Conservation (phyloP, 768 basidiomycete species). For the Boletus sp. region DNA sequence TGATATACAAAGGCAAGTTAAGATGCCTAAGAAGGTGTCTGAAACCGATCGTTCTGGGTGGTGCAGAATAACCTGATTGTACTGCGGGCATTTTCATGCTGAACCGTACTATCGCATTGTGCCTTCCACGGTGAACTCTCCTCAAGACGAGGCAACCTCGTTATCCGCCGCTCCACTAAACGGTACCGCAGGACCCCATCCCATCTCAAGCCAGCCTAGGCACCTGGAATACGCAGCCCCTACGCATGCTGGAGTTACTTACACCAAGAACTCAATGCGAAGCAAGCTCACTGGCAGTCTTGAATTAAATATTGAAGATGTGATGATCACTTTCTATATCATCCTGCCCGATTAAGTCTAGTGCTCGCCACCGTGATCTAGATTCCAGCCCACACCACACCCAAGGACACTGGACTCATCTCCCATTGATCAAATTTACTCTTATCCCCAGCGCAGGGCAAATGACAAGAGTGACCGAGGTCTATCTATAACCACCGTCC, state of each 20-base stretch:
- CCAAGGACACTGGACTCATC: neutral
- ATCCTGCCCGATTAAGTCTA: constrained; percentile 1
- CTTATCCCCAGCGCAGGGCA: neutral
- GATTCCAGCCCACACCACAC: constrained; percentile 13
- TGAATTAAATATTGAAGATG: neutral
- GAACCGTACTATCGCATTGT: neutral
- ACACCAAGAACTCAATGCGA: neutral
- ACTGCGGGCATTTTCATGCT: neutral
- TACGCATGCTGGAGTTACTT: neutral
- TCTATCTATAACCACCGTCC: constrained; percentile 8
- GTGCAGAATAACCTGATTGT: neutral
- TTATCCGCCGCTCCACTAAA: neutral
- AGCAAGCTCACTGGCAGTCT: neutral
- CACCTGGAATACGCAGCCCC: neutral
- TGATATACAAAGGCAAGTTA: neutral
- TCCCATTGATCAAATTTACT: neutral
- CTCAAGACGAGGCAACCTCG: neutral
- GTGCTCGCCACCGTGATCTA: constrained; percentile 12
- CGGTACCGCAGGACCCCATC: neutral
- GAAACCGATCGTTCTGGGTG: neutral
- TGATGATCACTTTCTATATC: constrained; percentile 2
- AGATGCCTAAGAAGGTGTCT: neutral
- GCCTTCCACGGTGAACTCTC: neutral
- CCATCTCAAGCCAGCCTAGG: neutral
- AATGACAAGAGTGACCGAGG: constrained; percentile 5